Evolutionary conservation across 2,329 filamentous ascomycete genomes (phyloP).

Genomic region (Aureobasidium sp.): DNA sequence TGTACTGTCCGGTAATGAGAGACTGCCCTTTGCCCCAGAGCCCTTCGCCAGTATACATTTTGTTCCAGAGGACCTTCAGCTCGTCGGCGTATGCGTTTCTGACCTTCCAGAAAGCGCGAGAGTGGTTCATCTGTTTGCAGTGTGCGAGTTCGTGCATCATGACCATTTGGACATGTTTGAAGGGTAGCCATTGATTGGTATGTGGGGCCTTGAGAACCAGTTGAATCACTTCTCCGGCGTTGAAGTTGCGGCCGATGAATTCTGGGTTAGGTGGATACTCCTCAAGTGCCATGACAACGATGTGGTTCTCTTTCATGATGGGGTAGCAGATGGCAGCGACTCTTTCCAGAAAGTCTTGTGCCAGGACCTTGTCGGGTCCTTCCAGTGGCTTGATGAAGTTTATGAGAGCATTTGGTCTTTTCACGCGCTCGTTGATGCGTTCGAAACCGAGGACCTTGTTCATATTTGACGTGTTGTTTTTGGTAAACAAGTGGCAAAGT

Average conservation of each 20-base stretch:
- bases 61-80: slow-evolving; percentile 61
- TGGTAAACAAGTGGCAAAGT: not conserved
- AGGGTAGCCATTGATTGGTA: slow-evolving; percentile 61
- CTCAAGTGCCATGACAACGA: slow-evolving; percentile 51
- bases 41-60: slow-evolving; percentile 68
- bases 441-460: slow-evolving; percentile 70
- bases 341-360: slow-evolving; percentile 63
- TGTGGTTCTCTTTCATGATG: slow-evolving; percentile 39
- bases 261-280: slow-evolving; percentile 74
- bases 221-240: slow-evolving; percentile 78
- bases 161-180: slow-evolving; percentile 81
- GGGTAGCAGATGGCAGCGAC: slow-evolving; percentile 75
- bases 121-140: slow-evolving; percentile 89
- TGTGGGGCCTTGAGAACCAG: slow-evolving; percentile 63
- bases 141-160: slow-evolving; percentile 92
- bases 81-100: slow-evolving; percentile 63
- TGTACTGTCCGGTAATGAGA: slow-evolving; percentile 53
- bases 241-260: slow-evolving; percentile 85
- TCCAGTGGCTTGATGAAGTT: slow-evolving; percentile 73
- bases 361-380: slow-evolving; percentile 46
- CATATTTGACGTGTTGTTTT: slow-evolving; percentile 9
- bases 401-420: slow-evolving; percentile 68
- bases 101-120: slow-evolving; percentile 69
- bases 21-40: slow-evolving; percentile 68
- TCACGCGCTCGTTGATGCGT: slow-evolving; percentile 64